Conservation (phyloP, 768 basidiomycete genomes). For the Amanita rubescens region DNA sequence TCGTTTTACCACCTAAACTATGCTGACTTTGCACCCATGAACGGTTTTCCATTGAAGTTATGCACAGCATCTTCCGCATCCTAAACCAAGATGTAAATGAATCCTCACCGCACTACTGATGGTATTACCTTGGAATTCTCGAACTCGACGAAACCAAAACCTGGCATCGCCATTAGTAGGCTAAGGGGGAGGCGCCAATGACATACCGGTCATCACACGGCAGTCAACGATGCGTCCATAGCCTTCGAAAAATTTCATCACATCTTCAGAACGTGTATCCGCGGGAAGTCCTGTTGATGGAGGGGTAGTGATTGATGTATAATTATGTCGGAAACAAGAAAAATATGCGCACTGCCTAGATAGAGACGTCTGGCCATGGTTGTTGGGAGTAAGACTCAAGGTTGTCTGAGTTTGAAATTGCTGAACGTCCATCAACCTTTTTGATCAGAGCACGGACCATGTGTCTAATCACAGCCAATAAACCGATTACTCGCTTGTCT, state of each 20-base stretch:
- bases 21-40: conserved; percentile 79
- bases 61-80: conserved; percentile 93
- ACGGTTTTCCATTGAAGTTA: conserved; percentile 80
- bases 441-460: conserved; percentile 38
- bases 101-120: background rate
- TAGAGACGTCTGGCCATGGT: conserved; percentile 81
- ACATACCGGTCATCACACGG: conserved; percentile 85
- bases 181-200: background rate
- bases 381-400: conserved; percentile 25
- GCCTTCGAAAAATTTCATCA: conserved; percentile 84
- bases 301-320: conserved; percentile 1
- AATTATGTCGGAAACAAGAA: background rate
- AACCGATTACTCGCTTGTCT: no score
- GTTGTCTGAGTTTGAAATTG: conserved; percentile 41
- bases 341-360: conserved; percentile 59
- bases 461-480: no score
- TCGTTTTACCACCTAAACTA: conserved; percentile 2
- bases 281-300: conserved; percentile 59
- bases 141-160: conserved; percentile 97
- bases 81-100: conserved; percentile 29
- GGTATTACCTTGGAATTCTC: conserved; percentile 65
- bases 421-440: conserved; percentile 18
- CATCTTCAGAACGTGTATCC: conserved; percentile 78
- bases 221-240: conserved; percentile 87
- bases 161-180: conserved; percentile 27